These are phyloP conservation scores for Neurospora terricola DNA, from an alignment of 495 filamentous ascomycete genomes.

Conservation along the genomic window DNA sequence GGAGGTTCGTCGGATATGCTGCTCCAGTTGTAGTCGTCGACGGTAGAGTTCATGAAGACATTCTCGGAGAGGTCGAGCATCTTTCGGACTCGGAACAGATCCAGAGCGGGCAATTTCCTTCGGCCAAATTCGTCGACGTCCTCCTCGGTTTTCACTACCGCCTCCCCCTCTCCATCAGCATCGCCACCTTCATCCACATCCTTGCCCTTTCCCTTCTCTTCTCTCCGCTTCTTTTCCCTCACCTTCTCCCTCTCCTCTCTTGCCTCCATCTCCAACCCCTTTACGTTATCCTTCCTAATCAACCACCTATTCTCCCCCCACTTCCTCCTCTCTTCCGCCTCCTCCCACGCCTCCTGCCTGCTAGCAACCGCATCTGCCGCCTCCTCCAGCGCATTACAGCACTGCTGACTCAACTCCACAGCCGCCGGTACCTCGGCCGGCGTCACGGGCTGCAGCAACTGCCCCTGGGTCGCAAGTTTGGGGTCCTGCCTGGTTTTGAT, in stretches of 20 bases:
- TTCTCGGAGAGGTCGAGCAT: slow-evolving; percentile 57
- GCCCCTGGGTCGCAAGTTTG: not conserved
- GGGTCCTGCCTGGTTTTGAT: not conserved
- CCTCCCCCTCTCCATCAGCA: slow-evolving; percentile 4
- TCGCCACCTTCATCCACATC: not conserved
- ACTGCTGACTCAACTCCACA: slow-evolving; percentile 57
- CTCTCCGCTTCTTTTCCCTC: slow-evolving; percentile 22
- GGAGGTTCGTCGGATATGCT: slow-evolving; percentile 43
- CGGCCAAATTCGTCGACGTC: slow-evolving; percentile 19
- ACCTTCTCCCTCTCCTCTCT: slow-evolving; percentile 2
- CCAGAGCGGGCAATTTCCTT: slow-evolving; percentile 33
- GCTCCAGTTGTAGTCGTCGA: slow-evolving; percentile 57
- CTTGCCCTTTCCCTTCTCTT: slow-evolving; percentile 5
- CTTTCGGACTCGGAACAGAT: slow-evolving; percentile 45
- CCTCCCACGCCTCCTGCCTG: slow-evolving; percentile 48
- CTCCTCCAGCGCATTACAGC: slow-evolving; percentile 53
- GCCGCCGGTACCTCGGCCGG: slow-evolving; percentile 57
- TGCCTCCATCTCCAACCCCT: not conserved
- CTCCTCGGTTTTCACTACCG: slow-evolving; percentile 13
- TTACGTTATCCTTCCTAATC: not conserved
- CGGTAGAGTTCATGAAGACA: slow-evolving; percentile 70
- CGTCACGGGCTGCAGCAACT: slow-evolving; percentile 8
- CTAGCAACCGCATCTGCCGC: slow-evolving; percentile 52
- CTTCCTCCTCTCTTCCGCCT: slow-evolving; percentile 39
- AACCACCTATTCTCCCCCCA: slow-evolving; percentile 27